Conservation (phyloP, 345 rosid genomes). For the Geranium rotundifolium region DNA sequence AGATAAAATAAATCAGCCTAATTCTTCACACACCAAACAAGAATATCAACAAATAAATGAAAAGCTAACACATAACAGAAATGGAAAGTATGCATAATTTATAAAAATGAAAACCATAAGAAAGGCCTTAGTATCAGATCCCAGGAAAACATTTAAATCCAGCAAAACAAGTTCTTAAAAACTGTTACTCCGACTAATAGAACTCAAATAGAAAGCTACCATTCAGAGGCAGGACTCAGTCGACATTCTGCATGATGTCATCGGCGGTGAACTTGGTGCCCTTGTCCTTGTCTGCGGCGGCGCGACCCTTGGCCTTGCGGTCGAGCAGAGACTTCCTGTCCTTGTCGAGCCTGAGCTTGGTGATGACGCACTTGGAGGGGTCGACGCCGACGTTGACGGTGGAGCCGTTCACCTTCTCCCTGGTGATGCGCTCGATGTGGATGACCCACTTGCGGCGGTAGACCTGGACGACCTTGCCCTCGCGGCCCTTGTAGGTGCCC, state of each 20-base stretch:
- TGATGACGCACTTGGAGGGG: constrained; percentile 17
- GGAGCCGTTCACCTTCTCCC: constrained; percentile 5
- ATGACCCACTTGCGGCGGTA: constrained; percentile 25
- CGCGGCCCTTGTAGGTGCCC: constrained; percentile 24
- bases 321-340: constrained; percentile 5
- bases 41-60: too few species aligned
- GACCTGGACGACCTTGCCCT: constrained; percentile 22
- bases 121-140: too few species aligned
- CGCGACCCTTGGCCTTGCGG: constrained; percentile 22
- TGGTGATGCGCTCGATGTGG: constrained; percentile 1
- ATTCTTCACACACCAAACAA: too few species aligned
- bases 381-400: constrained; percentile 4
- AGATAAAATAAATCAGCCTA: too few species aligned
- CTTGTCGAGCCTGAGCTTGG: background rate
- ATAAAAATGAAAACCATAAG: too few species aligned
- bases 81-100: too few species aligned
- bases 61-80: too few species aligned
- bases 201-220: too few species aligned
- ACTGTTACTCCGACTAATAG: too few species aligned
- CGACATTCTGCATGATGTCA: constrained; percentile 23
- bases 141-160: too few species aligned
- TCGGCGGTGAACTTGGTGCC: constrained; percentile 7
- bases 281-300: background rate
- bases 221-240: too few species aligned
- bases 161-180: too few species aligned